Conservation (phyloP, 2,329 filamentous ascomycete species). For the Trichoderma sp. region DNA sequence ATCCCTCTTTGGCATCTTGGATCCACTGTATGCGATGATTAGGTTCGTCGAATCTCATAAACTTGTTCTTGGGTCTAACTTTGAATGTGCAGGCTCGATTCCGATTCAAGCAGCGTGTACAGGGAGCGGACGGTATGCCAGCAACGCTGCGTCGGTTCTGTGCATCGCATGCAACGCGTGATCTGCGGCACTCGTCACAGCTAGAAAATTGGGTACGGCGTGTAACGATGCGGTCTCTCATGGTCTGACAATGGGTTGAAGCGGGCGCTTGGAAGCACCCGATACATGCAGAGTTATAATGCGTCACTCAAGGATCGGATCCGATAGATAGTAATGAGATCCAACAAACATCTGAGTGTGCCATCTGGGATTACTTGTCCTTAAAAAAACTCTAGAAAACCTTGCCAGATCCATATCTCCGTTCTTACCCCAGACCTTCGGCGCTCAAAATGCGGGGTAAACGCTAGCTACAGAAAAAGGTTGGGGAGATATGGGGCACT, state of each 20-base stretch:
- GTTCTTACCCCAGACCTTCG: not conserved
- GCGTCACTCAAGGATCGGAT: not conserved
- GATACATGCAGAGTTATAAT: not conserved
- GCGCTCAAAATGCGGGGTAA: not conserved
- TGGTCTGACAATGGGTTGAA: not conserved
- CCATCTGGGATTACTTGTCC: not conserved
- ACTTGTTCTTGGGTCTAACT: not conserved
- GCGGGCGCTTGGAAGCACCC: not conserved
- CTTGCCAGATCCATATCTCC: not conserved
- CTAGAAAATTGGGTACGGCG: constrained; percentile 5
- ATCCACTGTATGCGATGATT: not conserved
- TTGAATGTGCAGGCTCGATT: constrained; percentile 2
- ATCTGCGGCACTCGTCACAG: not conserved
- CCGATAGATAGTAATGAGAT: not conserved
- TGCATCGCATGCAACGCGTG: not conserved
- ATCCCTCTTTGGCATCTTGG: not conserved
- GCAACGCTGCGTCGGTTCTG: constrained; percentile 4
- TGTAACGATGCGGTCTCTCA: not conserved
- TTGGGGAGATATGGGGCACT: not conserved
- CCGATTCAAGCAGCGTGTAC: not conserved
- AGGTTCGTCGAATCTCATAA: not conserved
- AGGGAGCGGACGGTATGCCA: not conserved
- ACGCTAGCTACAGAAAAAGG: not conserved
- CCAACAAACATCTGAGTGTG: not conserved
- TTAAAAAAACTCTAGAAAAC: not conserved